These are phyloP conservation scores for Apophysomyces trapeziformis DNA, from an alignment of 371 early-diverging fungal genomes.

Conservation along the genomic window DNA sequence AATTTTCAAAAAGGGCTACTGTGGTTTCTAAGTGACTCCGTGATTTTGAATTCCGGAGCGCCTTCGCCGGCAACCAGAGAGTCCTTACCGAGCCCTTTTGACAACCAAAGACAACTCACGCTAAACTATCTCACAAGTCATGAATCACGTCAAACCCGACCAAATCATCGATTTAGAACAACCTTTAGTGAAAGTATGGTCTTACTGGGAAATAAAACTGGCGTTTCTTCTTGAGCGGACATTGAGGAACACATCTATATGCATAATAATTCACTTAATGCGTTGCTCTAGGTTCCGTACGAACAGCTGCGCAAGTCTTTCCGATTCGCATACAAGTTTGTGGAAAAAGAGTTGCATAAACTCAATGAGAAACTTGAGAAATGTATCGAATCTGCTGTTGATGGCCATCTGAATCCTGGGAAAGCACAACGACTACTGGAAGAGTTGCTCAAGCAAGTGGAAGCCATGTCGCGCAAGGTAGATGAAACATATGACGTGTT, in stretches of 20 bases:
- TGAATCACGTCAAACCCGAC: conserved; percentile 80
- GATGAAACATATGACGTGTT: background rate
- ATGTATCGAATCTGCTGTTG: conserved; percentile 34
- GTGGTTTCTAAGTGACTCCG: too few relatives aligned
- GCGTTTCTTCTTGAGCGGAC: conserved; percentile 1
- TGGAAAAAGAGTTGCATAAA: conserved; percentile 77
- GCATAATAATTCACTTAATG: background rate
- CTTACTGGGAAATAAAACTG: background rate
- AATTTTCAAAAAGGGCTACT: too few relatives aligned
- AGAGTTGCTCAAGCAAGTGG: conserved; percentile 65
- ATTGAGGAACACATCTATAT: conserved; percentile 10
- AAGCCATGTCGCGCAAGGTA: conserved; percentile 78
- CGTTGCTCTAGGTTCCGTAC: conserved; percentile 73
- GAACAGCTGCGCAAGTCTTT: conserved; percentile 88
- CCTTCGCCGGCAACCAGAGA: too few relatives aligned
- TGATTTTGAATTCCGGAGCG: too few relatives aligned
- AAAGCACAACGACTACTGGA: conserved; percentile 64
- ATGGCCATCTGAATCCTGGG: conserved; percentile 41
- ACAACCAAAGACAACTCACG: background rate
- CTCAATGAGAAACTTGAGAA: conserved; percentile 51
- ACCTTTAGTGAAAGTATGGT: conserved; percentile 80
- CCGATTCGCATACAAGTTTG: conserved; percentile 77
- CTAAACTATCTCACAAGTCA: conserved; percentile 19
- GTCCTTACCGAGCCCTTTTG: too few relatives aligned
- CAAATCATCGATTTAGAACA: conserved; percentile 85